These are phyloP conservation scores for Litsea cubeba DNA, from an alignment of 164 flowering plant genomes.

Conservation along the genomic window DNA sequence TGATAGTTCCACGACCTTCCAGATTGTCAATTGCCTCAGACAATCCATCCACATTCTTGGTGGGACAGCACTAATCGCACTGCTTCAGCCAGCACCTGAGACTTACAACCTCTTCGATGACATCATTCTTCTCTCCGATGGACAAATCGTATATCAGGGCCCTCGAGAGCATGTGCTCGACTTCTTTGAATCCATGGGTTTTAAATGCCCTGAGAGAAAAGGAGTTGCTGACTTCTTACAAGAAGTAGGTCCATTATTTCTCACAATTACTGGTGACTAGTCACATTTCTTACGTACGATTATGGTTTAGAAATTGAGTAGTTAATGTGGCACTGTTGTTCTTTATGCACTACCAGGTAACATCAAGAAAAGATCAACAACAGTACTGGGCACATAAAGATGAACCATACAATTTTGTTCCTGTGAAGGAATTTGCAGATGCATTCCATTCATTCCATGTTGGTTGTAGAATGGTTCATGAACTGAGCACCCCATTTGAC, in stretches of 20 bases:
- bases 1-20: slow-evolving; percentile 78
- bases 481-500: slow-evolving; percentile 38
- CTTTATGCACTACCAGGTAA: slow-evolving; percentile 26
- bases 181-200: slow-evolving; percentile 63
- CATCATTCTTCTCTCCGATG: slow-evolving; percentile 68
- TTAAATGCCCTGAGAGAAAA: slow-evolving; percentile 63
- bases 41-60: slow-evolving; percentile 52
- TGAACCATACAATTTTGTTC: slow-evolving; percentile 30
- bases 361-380: slow-evolving; percentile 44
- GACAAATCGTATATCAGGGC: slow-evolving; percentile 70
- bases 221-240: slow-evolving; percentile 73
- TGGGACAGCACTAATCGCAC: slow-evolving; percentile 66
- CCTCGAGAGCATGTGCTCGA: slow-evolving; percentile 58
- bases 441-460: slow-evolving; percentile 47
- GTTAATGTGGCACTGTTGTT: not conserved
- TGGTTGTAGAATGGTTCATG: slow-evolving; percentile 30
- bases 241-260: slow-evolving; percentile 34
- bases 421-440: slow-evolving; percentile 41
- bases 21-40: slow-evolving; percentile 56
- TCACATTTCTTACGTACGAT: not conserved
- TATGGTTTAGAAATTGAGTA: too few relatives aligned
- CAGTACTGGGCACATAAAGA: slow-evolving; percentile 41
- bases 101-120: slow-evolving; percentile 74
- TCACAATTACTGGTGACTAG: not conserved
- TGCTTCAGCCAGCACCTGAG: slow-evolving; percentile 88